These are phyloP conservation scores for Circinella minor DNA, from an alignment of 371 early-diverging fungal species.

Conservation along the genomic window DNA sequence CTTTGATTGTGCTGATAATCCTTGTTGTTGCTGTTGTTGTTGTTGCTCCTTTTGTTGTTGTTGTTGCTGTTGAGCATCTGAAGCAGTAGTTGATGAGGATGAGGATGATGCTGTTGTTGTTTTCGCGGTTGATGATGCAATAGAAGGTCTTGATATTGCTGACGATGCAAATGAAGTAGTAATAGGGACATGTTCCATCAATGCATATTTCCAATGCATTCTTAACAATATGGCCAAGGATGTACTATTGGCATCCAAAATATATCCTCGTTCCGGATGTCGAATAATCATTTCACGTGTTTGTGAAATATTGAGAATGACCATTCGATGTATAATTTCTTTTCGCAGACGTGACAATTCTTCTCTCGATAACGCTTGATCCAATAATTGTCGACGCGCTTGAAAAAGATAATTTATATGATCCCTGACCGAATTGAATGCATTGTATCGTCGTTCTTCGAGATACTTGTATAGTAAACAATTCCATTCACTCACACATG, in stretches of 20 bases:
- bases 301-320: conserved; percentile 61
- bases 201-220: conserved; percentile 59
- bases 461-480: conserved; percentile 58
- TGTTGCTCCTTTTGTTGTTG: conserved; percentile 13
- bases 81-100: background rate
- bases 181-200: conserved; percentile 21
- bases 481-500: conserved; percentile 72
- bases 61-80: conserved; percentile 6
- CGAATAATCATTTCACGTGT: conserved; percentile 65
- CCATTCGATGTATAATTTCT: conserved; percentile 64
- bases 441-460: conserved; percentile 54
- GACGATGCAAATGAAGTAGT: conserved; percentile 15
- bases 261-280: conserved; percentile 65
- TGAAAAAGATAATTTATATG: conserved; percentile 67
- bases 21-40: conserved; percentile 15
- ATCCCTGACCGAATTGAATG: conserved; percentile 58
- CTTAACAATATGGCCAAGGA: conserved; percentile 63
- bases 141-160: background rate
- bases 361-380: conserved; percentile 68
- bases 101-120: background rate
- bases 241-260: conserved; percentile 60
- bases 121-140: conserved; percentile 8
- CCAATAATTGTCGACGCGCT: conserved; percentile 70
- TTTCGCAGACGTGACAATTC: conserved; percentile 60
- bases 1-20: conserved; percentile 20